phyloP scores from a whole-genome alignment of 768 basidiomycete species.

The Boletus insuetus region DNA sequence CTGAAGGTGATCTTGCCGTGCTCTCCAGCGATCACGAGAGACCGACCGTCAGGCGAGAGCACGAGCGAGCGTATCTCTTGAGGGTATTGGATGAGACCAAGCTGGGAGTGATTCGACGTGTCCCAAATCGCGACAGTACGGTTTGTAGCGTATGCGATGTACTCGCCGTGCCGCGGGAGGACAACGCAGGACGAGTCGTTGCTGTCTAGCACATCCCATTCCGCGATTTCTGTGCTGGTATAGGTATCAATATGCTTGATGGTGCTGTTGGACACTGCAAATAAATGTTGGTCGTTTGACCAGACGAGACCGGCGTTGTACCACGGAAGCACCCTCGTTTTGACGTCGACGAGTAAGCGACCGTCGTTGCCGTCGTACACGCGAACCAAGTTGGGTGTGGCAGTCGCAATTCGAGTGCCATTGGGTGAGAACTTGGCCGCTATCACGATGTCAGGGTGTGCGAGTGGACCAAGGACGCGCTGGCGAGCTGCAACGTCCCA shows the following conservation, averaged over 20 bases:
- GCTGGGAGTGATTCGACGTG: neutral
- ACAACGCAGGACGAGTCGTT: neutral
- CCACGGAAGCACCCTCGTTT: neutral
- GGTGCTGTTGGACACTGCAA: neutral
- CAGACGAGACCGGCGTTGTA: slow-evolving; percentile 6
- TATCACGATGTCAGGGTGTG: neutral
- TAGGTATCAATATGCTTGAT: neutral
- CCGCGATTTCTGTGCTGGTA: slow-evolving; percentile 2
- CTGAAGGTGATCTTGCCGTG: neutral
- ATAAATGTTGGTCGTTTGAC: neutral
- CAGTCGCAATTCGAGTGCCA: slow-evolving; percentile 5
- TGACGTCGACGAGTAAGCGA: neutral
- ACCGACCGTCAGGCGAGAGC: neutral
- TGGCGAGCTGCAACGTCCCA: neutral
- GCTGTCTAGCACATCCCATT: neutral
- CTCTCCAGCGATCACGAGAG: neutral
- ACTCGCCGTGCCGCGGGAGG: neutral
- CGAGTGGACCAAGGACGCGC: neutral
- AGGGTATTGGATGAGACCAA: neutral
- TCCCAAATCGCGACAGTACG: slow-evolving; percentile 1
- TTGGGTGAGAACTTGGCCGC: neutral
- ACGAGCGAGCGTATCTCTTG: neutral
- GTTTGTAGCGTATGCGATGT: neutral
- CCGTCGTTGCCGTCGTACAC: neutral
- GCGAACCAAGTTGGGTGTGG: neutral